These are phyloP conservation scores for Coniochaeta hoffmannii DNA, from an alignment of 2,329 filamentous ascomycete species.

Conservation along the genomic window DNA sequence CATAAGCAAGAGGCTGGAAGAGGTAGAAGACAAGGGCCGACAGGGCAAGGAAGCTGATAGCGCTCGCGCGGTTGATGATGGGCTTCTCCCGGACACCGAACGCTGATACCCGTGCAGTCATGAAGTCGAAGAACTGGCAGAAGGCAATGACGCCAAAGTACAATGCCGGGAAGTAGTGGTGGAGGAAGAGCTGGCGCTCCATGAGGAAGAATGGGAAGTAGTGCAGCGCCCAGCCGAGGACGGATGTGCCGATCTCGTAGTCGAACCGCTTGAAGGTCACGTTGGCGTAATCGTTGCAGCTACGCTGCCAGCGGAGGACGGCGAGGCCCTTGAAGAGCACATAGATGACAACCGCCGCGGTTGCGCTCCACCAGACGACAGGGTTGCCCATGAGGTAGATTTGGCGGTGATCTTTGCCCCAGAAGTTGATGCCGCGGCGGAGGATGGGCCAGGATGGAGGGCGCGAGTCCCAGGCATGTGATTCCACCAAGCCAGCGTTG, in stretches of 20 bases:
- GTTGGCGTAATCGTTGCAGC: conserved; percentile 77
- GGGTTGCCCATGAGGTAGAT: conserved; percentile 96
- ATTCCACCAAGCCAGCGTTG: conserved; percentile 92
- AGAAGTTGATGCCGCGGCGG: conserved; percentile 96
- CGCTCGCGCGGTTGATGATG: conserved; percentile 65
- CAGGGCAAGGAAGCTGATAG: conserved; percentile 65
- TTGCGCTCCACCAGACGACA: conserved; percentile 88
- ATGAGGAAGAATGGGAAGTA: conserved; percentile 99
- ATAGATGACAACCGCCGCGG: conserved; percentile 69
- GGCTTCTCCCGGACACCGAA: conserved; percentile 64
- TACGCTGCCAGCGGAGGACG: conserved; percentile 88
- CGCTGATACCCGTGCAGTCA: conserved; percentile 62
- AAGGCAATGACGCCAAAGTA: conserved; percentile 90
- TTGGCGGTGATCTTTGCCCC: conserved; percentile 88
- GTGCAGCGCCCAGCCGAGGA: conserved; percentile 93
- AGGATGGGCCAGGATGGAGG: conserved; percentile 90
- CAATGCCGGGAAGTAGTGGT: conserved; percentile 96
- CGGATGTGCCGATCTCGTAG: conserved; percentile 85
- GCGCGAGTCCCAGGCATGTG: conserved; percentile 95
- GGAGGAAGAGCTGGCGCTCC: conserved; percentile 95
- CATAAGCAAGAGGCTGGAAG: conserved; percentile 87
- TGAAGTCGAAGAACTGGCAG: conserved; percentile 83
- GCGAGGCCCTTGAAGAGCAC: conserved; percentile 79
- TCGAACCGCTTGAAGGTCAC: conserved; percentile 91
- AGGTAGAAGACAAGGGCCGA: conserved; percentile 71